Evolutionary conservation across 345 rosid species (phyloP).

Genomic region (Hypericum androsaemum): DNA sequence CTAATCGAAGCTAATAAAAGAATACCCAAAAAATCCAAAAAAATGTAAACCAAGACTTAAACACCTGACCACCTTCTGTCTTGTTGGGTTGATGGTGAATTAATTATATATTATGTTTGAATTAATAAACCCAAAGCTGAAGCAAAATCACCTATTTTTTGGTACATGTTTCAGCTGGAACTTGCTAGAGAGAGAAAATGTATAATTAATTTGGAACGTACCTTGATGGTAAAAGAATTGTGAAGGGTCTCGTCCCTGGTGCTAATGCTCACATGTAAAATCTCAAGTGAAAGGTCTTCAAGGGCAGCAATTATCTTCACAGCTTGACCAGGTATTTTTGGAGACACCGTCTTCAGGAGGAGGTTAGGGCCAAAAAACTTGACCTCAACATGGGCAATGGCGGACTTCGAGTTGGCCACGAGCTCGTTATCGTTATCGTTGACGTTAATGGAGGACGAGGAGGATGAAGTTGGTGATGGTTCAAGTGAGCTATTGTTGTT

Average conservation of each 20-base stretch:
- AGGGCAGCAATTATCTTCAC: slow-evolving; percentile 65
- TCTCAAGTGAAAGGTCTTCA: slow-evolving; percentile 73
- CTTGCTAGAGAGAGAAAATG: too few species aligned
- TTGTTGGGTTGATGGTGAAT: too few species aligned
- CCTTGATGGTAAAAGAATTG: slow-evolving; percentile 96
- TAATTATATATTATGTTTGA: too few species aligned
- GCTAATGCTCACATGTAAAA: slow-evolving; percentile 53
- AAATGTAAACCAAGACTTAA: too few species aligned
- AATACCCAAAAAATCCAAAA: too few species aligned
- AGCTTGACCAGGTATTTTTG: slow-evolving; percentile 73
- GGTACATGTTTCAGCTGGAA: too few species aligned
- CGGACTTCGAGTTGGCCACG: slow-evolving; percentile 72
- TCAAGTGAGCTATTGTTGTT: slow-evolving; percentile 22
- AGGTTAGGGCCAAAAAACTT: slow-evolving; percentile 86
- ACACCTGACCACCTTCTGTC: too few species aligned
- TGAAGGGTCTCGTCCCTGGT: slow-evolving; percentile 63
- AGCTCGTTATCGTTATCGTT: slow-evolving; percentile 46
- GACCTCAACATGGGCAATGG: slow-evolving; percentile 84
- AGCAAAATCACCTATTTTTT: too few species aligned
- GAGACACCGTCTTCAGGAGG: slow-evolving; percentile 68
- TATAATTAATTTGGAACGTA: slow-evolving; percentile 16
- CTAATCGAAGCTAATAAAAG: too few species aligned
- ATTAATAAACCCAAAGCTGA: too few species aligned
- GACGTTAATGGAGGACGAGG: slow-evolving; percentile 42
- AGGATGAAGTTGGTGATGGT: slow-evolving; percentile 48